These are phyloP conservation scores for Arabis alpina DNA, from an alignment of 345 rosid genomes.

Conservation along the genomic window DNA sequence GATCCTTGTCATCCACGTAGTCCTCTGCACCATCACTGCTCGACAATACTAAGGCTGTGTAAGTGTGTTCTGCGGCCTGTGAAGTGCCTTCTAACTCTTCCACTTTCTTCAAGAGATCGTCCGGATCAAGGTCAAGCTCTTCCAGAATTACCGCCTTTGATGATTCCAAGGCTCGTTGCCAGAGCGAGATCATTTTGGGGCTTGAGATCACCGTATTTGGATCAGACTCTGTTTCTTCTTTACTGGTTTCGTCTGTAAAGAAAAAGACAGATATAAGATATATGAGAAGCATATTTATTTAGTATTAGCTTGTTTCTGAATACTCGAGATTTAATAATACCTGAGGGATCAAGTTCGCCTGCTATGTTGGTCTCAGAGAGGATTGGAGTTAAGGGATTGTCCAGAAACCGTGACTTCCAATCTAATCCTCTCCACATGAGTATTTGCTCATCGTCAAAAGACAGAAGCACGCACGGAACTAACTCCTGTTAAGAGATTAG, in stretches of 20 bases:
- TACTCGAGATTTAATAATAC: constrained; percentile 29
- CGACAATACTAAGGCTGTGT: constrained; percentile 63
- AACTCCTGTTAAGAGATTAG: constrained; percentile 56
- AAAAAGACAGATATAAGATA: constrained; percentile 1
- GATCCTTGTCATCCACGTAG: constrained; percentile 40
- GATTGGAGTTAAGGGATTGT: constrained; percentile 43
- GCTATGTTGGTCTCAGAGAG: constrained; percentile 41
- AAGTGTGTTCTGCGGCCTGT: constrained; percentile 74
- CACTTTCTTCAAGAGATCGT: constrained; percentile 68
- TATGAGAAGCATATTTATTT: neutral
- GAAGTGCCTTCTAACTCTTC: constrained; percentile 73
- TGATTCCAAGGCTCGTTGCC: constrained; percentile 72
- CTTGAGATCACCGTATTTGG: constrained; percentile 52
- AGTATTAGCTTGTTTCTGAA: constrained; percentile 5
- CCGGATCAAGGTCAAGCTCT: constrained; percentile 61
- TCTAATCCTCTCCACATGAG: constrained; percentile 89
- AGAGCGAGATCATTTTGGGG: constrained; percentile 78
- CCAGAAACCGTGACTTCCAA: constrained; percentile 74
- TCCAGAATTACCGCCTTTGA: constrained; percentile 70
- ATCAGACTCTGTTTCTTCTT: constrained; percentile 31
- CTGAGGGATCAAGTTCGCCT: constrained; percentile 44
- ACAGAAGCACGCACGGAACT: constrained; percentile 88
- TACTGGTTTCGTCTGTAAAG: constrained; percentile 26
- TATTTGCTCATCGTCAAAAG: constrained; percentile 89
- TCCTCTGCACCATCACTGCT: constrained; percentile 39